Base-by-base conservation (phyloP, 805 yeast genomes). In the Saturnispora gosingensis region DNA sequence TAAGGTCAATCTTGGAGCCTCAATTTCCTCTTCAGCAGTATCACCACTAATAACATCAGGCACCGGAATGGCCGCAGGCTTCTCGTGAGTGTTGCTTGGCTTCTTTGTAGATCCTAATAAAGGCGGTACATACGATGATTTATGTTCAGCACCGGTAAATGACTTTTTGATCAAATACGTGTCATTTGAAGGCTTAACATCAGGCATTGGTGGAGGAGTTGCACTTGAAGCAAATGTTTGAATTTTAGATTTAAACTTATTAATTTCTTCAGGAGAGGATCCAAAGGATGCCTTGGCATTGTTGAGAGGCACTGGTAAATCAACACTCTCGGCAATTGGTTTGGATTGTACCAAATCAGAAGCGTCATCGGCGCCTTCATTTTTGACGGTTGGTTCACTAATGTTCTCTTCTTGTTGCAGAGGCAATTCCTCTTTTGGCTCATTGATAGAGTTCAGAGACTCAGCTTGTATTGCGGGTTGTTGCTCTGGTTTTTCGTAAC, bases 1-100 rank as follows among this genome's bases (percentile, higher is more conserved):
- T 59, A 91, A 72, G 52, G 95, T 83, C 71, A 89, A 68, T 58
- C 85, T 82, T 8, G 96, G 96, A 34, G 75, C 78, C 32, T 75
- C 83, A 28, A 73, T 78, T 53, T 77, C 79, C 5, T 61, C 68
- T 20, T 61, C 66, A 8, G 62, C 61, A 1, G 59, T 30, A 34
- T 62, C 66, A 0, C 58, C 55, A 46, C 60, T 52, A 5, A 53
- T 59, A 27, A 61, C 55, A 18, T 48, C 54, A 4, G 57, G 56
- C n/a, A 53, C 54, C 40, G 36, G 49, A 24, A 58, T 61, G 15
- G 49, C 56, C 27, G 54, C 55, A 22, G 52, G 42, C 24, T 44
- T 43, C 15, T 15, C 32, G 18, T 11, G 28, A 18, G 15, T 47
- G 43, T 50, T 54, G 36, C 44, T 35, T 4, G 49, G 38, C 22